A percentile compares a stretch with the other conserved stretches of the same genome.
These are phyloP conservation scores for Cynanchum wilfordii DNA, from an alignment of 257 asterid genomes.

Conservation along the genomic window DNA sequence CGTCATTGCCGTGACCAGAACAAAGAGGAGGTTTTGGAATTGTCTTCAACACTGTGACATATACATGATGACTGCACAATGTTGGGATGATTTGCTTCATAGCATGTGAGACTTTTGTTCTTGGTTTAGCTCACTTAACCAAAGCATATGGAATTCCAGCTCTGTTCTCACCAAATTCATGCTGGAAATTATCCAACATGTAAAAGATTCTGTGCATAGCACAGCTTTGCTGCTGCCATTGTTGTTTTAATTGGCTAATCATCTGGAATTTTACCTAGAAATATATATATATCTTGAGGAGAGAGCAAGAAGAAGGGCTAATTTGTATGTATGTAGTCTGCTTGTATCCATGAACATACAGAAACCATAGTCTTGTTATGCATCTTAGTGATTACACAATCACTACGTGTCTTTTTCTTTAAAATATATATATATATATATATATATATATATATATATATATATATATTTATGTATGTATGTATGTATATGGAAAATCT, in stretches of 20 bases:
- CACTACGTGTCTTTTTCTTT: not conserved
- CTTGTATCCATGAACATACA: not conserved
- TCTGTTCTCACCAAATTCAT: not conserved
- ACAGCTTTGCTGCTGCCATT: not conserved
- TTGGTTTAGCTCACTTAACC: not conserved
- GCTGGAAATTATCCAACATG: slow-evolving; percentile 1
- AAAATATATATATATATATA: too few relatives aligned
- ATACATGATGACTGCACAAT: not conserved
- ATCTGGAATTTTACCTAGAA: not conserved
- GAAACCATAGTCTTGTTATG: not conserved
- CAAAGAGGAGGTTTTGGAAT: not conserved
- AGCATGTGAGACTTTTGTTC: not conserved
- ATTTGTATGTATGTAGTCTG: not conserved
- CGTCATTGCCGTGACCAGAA: slow-evolving; percentile 41
- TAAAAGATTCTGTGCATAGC: not conserved
- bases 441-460: too few relatives aligned
- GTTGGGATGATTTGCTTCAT: not conserved
- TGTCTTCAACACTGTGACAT: not conserved
- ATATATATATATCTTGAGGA: not conserved
- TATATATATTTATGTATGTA: too few relatives aligned
- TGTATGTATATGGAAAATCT: not conserved
- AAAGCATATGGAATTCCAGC: not conserved
- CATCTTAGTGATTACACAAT: not conserved
- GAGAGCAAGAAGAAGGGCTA: not conserved
- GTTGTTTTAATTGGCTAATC: not conserved